These are phyloP conservation scores for Seiridium cupressi DNA, from an alignment of 2,329 filamentous ascomycete genomes.

Conservation along the genomic window DNA sequence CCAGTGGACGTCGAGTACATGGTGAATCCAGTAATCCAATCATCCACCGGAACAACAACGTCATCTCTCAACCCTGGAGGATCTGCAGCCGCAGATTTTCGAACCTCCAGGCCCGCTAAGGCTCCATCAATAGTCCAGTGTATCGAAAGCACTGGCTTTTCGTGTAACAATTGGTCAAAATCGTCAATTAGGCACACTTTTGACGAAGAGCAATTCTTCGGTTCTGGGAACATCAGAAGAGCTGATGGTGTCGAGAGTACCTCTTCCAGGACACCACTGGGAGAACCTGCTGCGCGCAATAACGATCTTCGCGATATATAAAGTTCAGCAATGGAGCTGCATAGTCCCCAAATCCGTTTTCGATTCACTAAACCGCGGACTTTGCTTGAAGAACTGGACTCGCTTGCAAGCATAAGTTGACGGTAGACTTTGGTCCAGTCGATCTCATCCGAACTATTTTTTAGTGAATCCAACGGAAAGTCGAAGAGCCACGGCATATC, in stretches of 20 bases:
- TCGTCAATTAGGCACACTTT: background rate
- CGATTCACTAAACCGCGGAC: background rate
- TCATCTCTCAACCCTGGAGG: background rate
- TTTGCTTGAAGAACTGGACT: background rate
- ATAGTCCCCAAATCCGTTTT: background rate
- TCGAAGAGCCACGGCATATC: constrained; percentile 1
- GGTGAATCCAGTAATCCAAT: background rate
- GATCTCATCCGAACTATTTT: background rate
- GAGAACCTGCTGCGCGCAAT: background rate
- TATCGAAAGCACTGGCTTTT: background rate
- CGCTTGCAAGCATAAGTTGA: background rate
- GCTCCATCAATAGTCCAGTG: background rate
- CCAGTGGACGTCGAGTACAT: background rate
- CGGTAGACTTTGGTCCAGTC: background rate
- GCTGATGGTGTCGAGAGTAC: background rate
- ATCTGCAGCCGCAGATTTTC: background rate
- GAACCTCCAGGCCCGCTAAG: background rate
- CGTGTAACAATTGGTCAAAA: background rate
- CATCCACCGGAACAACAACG: background rate
- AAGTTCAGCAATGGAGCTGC: background rate
- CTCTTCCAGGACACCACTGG: background rate
- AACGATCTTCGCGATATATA: background rate
- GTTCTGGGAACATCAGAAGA: background rate
- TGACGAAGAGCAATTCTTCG: background rate
- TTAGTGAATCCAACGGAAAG: background rate